Evolutionary conservation across 495 filamentous ascomycete species (phyloP).

Genomic region (Hypoxylon perforatum): DNA sequence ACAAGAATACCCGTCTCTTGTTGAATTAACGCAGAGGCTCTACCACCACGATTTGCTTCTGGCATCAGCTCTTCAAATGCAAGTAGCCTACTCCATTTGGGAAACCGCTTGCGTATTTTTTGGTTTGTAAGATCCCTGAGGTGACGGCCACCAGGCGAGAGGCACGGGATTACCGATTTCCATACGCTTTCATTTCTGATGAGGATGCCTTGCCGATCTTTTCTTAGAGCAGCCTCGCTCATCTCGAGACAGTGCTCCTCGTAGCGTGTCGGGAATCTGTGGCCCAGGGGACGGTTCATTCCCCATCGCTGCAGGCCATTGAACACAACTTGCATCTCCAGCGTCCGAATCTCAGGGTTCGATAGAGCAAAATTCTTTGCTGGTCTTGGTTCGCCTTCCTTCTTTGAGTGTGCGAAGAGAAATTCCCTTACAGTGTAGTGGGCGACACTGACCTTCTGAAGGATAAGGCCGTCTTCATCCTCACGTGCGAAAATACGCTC

Average conservation of each 20-base stretch:
- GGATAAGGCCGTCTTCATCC: conserved; percentile 3
- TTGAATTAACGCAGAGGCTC: not conserved
- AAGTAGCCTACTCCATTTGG: conserved; percentile 23
- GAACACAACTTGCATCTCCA: conserved; percentile 39
- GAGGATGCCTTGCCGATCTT: conserved; percentile 19
- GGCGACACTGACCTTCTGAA: conserved; percentile 37
- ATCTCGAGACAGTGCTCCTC: conserved; percentile 38
- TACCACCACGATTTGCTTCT: not conserved
- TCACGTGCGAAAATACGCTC: conserved; percentile 1
- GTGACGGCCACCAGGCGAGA: conserved; percentile 9
- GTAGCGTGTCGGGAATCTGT: conserved; percentile 23
- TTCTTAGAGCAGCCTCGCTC: conserved; percentile 20
- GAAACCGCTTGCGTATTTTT: conserved; percentile 3
- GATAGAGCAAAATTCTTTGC: conserved; percentile 35
- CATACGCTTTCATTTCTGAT: conserved; percentile 8
- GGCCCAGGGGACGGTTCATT: not conserved
- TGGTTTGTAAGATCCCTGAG: conserved; percentile 2
- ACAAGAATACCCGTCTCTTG: conserved; percentile 22
- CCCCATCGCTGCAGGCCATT: conserved; percentile 34
- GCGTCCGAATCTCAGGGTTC: conserved; percentile 19
- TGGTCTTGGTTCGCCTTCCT: conserved; percentile 15
- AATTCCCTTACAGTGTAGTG: conserved; percentile 52
- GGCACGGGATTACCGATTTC: conserved; percentile 23
- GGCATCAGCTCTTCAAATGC: conserved; percentile 1
- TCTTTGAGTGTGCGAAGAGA: conserved; percentile 33